Percentiles rank a stretch among this genome's conserved stretches.
These are phyloP conservation scores for Hura crepitans DNA, from an alignment of 441 rosid species.

Conservation along the genomic window DNA sequence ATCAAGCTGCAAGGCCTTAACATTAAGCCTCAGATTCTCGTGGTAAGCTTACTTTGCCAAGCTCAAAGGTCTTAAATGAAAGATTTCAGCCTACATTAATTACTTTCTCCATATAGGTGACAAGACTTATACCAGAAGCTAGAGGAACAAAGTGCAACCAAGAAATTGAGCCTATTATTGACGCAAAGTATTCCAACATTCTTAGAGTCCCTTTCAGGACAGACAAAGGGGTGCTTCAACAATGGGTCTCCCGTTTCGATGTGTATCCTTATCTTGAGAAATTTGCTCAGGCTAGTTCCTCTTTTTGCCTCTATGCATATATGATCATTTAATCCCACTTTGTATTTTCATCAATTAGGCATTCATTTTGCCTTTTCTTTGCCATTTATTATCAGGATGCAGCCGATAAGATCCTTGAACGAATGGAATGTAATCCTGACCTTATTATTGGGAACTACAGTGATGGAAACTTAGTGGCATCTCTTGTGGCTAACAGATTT, in stretches of 20 bases:
- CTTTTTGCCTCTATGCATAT: not conserved
- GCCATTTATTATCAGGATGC: constrained; percentile 44
- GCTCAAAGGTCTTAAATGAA: not conserved
- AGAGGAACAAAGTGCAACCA: constrained; percentile 76
- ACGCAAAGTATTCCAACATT: constrained; percentile 72
- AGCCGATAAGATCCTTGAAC: constrained; percentile 53
- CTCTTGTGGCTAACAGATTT: constrained; percentile 71
- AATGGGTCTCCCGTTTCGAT: constrained; percentile 88
- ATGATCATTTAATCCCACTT: not conserved
- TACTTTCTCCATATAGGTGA: constrained; percentile 37
- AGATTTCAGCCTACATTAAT: not conserved
- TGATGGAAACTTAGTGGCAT: constrained; percentile 91
- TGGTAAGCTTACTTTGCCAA: constrained; percentile 39
- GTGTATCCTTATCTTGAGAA: constrained; percentile 78
- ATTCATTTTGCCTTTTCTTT: not conserved
- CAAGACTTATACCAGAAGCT: constrained; percentile 80
- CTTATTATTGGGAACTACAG: constrained; percentile 91
- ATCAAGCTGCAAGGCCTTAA: constrained; percentile 68
- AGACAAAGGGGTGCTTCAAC: constrained; percentile 56
- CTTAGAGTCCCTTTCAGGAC: constrained; percentile 82
- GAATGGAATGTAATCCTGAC: constrained; percentile 70
- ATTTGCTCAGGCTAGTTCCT: constrained; percentile 53
- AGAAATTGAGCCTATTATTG: constrained; percentile 65
- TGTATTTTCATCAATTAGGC: not conserved
- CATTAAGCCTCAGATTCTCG: constrained; percentile 77